A percentile compares a stretch with the other conserved stretches of the same genome.
These are phyloP conservation scores for Skeletonema marinoi DNA, from an alignment of 108 stramenopile species.

Conservation along the genomic window DNA sequence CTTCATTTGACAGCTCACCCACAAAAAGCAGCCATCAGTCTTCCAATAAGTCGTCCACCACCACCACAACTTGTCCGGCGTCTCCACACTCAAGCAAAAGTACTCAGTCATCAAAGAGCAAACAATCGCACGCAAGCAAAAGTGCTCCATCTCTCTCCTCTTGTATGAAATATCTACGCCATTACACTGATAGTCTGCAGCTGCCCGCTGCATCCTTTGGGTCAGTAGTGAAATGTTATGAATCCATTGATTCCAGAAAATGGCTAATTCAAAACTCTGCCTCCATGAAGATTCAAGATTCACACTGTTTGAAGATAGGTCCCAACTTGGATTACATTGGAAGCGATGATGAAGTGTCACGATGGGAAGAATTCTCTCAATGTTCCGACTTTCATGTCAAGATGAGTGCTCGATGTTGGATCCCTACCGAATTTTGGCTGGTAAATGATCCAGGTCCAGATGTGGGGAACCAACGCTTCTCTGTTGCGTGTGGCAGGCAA, in stretches of 20 bases:
- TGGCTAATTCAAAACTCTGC: constrained; percentile 43
- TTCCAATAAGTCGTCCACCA: no score
- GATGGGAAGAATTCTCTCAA: constrained; percentile 35
- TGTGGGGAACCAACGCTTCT: constrained; percentile 3
- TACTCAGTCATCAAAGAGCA: no score
- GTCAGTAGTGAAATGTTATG: not conserved
- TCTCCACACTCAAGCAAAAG: no score
- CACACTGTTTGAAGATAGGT: not conserved
- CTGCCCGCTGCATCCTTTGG: constrained; percentile 6
- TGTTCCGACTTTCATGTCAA: constrained; percentile 23
- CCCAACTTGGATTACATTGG: not conserved
- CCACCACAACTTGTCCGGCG: no score
- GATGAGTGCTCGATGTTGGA: constrained; percentile 14
- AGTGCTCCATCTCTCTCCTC: not conserved
- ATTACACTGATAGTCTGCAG: not conserved
- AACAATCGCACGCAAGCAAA: no score
- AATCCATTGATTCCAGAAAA: constrained; percentile 7
- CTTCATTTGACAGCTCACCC: no score
- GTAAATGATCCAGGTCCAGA: constrained; percentile 13
- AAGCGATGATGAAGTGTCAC: not conserved
- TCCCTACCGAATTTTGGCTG: constrained; percentile 37
- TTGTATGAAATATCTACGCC: not conserved
- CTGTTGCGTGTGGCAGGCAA: not conserved
- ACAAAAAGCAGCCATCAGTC: no score
- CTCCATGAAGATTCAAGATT: constrained; percentile 22